phyloP scores from a whole-genome alignment of 495 filamentous ascomycete species.

The Cercophora newfieldiana region DNA sequence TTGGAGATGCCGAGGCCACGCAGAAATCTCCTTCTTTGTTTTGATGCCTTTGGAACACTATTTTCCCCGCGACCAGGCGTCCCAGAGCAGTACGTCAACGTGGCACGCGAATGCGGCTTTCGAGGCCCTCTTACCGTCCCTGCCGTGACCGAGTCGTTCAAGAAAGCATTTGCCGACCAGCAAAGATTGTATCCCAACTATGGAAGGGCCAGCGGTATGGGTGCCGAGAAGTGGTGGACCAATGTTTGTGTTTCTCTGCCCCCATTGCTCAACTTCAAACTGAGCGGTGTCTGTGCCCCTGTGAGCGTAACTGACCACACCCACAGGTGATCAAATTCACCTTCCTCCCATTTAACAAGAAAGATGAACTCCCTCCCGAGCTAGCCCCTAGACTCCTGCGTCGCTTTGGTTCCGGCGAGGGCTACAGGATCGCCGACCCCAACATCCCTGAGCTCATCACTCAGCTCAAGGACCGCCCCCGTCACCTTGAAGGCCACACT shows the following conservation, averaged over 20 bases:
- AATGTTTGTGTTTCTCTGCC: constrained; percentile 45
- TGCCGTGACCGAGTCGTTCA: constrained; percentile 40
- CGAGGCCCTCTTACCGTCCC: constrained; percentile 30
- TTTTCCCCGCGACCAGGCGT: constrained; percentile 64
- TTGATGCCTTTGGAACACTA: constrained; percentile 79
- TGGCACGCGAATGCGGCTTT: constrained; percentile 62
- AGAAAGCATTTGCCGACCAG: constrained; percentile 53
- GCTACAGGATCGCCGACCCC: constrained; percentile 57
- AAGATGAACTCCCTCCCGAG: constrained; percentile 39
- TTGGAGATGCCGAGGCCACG: neutral
- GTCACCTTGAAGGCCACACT: too few relatives aligned
- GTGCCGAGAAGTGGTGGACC: constrained; percentile 67
- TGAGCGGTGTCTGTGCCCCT: neutral
- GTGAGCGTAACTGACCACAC: neutral
- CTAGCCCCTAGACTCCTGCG: constrained; percentile 57
- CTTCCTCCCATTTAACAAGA: constrained; percentile 33
- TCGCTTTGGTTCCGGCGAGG: constrained; percentile 61
- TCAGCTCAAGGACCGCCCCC: constrained; percentile 32
- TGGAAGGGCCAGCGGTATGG: constrained; percentile 59
- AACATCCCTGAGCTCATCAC: constrained; percentile 57
- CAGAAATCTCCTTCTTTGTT: constrained; percentile 57
- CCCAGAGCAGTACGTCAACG: constrained; percentile 60
- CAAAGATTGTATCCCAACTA: constrained; percentile 62
- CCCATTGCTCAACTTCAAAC: too few relatives aligned
- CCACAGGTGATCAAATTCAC: constrained; percentile 37